phyloP scores from a whole-genome alignment of 768 basidiomycete genomes.

The Russula emetica region DNA sequence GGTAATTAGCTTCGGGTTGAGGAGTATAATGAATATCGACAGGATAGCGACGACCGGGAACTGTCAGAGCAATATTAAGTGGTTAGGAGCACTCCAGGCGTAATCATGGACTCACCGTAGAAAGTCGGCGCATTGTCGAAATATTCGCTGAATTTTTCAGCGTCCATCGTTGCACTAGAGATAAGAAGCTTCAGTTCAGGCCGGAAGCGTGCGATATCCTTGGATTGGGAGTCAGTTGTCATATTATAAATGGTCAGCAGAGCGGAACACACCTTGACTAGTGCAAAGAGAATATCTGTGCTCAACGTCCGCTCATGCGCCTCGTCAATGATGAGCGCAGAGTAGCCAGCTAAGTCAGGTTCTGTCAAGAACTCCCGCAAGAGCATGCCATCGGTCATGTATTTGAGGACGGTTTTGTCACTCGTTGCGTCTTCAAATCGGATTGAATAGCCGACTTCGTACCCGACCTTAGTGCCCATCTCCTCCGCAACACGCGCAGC shows the following conservation, averaged over 20 bases:
- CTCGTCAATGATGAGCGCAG: constrained; percentile 95
- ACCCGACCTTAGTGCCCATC: constrained; percentile 94
- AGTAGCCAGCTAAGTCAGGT: constrained; percentile 92
- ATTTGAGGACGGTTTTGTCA: constrained; percentile 97
- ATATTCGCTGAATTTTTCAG: constrained; percentile 96
- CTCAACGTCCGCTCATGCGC: constrained; percentile 96
- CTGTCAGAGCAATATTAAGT: constrained; percentile 38
- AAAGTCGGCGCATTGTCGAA: constrained; percentile 97
- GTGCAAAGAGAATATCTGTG: constrained; percentile 97
- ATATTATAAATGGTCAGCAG: constrained; percentile 18
- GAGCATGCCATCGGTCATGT: constrained; percentile 99
- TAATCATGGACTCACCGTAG: constrained; percentile 53
- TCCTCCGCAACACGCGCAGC: constrained; percentile 99
- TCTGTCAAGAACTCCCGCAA: constrained; percentile 96
- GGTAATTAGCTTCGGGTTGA: constrained; percentile 98
- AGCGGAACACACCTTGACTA: constrained; percentile 81
- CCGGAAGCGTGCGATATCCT: constrained; percentile 96
- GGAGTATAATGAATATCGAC: constrained; percentile 99
- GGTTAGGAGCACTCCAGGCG: not conserved
- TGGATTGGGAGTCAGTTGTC: constrained; percentile 31
- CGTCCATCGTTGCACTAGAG: constrained; percentile 95
- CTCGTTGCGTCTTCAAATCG: constrained; percentile 99
- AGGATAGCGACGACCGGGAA: constrained; percentile 94
- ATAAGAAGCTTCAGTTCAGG: constrained; percentile 92
- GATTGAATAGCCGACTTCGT: constrained; percentile 99